Evolutionary conservation across 345 rosid species (phyloP), one percentile per base, ranked within the genome.

Genomic region (Sisymbrium altissimum): DNA sequence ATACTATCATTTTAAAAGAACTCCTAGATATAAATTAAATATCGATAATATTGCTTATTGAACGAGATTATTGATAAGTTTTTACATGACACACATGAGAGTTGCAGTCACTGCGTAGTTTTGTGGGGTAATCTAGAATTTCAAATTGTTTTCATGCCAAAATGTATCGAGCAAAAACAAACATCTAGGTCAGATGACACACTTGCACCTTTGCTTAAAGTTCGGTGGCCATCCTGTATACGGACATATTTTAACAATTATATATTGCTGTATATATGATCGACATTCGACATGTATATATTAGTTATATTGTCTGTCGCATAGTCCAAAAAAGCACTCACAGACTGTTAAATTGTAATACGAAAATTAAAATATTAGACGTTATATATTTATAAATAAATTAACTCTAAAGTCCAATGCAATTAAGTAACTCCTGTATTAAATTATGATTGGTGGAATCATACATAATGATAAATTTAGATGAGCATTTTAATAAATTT

Each of bases 321-420:
- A 66, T 18, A 35, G 79, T 53, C 58, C 75, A 76, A 69, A 63
- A 69, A 76, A 15, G n/a, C 69, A 68, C 56, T 62, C 44, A 54
- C 65, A 68, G 79, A 41, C 70, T 69, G 70, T 70, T n/a, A 56
- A 40, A 41, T 39, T 32, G 32, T 50, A 36, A 56, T 10, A 55
- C 15, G 19, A 44, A 30, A 7, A 30, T 14, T 55, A n/a, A 15
- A 23, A 43, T 54, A 64, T 53, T 33, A 23, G 19, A 43, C 30
- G 18, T 48, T 46, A 33, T 6, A 36, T 30, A 36, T 33, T 44
- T 29, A 14, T 18, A 13, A 45, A 45, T 25, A 29, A 66, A 66
- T 29, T 38, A 67, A 32, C n/a, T 27, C 13, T 36, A 61, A 68
- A 68, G 70, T 76, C 75, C 79, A 75, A 6, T 53, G 79, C 25